Percentiles rank a stretch among this genome's conserved stretches.
phyloP scores from a whole-genome alignment of 1,284 basidiomycete species.

The Ceratobasidium sp. region DNA sequence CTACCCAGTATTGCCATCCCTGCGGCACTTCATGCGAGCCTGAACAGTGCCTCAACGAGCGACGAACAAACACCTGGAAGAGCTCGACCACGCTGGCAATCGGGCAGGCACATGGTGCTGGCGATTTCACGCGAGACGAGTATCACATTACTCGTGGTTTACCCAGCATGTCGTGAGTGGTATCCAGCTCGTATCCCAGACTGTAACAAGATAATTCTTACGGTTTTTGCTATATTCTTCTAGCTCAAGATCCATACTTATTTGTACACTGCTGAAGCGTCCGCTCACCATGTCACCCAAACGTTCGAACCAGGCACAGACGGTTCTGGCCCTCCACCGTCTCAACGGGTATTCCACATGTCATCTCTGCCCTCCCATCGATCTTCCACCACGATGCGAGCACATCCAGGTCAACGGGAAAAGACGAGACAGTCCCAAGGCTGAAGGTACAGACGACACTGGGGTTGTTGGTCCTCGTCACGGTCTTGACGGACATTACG shows the following conservation, averaged over 20 bases:
- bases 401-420: slow-evolving; percentile 55
- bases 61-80: slow-evolving; percentile 20
- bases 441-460: slow-evolving; percentile 61
- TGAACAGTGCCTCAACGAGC: slow-evolving; percentile 34
- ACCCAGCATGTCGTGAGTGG: slow-evolving; percentile 56
- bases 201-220: slow-evolving; percentile 39
- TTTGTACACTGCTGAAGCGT: slow-evolving; percentile 43
- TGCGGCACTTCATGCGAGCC: slow-evolving; percentile 65
- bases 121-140: slow-evolving; percentile 61
- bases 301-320: slow-evolving; percentile 49
- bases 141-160: slow-evolving; percentile 68
- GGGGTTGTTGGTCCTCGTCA: slow-evolving; percentile 56
- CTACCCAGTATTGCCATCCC: slow-evolving; percentile 84
- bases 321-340: slow-evolving; percentile 51
- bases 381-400: slow-evolving; percentile 49
- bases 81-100: no score
- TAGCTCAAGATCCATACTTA: slow-evolving; percentile 59
- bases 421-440: slow-evolving; percentile 60
- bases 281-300: slow-evolving; percentile 45
- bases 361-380: slow-evolving; percentile 49
- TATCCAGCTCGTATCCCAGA: slow-evolving; percentile 67
- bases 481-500: slow-evolving; percentile 67
- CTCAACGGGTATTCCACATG: slow-evolving; percentile 52
- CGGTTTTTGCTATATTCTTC: slow-evolving; percentile 56
- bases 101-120: slow-evolving; percentile 50